Evolutionary conservation across 2,329 filamentous ascomycete genomes (phyloP).

Genomic region (Ceratocystis diversiconidia): DNA sequence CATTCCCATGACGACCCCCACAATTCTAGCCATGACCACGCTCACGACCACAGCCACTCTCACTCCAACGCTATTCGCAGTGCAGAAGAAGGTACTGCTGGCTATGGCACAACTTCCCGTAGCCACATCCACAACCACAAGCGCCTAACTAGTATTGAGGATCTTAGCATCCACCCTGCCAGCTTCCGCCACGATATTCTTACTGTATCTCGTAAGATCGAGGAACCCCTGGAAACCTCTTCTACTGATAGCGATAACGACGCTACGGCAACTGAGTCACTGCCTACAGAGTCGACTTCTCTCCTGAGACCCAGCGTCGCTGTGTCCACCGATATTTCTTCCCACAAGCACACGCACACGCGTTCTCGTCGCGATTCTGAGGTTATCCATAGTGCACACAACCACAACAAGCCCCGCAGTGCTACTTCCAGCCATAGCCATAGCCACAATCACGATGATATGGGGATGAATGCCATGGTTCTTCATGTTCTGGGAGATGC

Average conservation of each 20-base stretch:
- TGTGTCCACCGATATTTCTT: slow-evolving; percentile 21
- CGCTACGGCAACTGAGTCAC: slow-evolving; percentile 20
- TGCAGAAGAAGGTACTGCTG: slow-evolving; percentile 35
- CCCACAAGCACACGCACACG: slow-evolving; percentile 15
- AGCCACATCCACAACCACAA: slow-evolving; percentile 28
- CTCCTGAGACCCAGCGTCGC: slow-evolving; percentile 32
- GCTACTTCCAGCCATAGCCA: slow-evolving; percentile 43
- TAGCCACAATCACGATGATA: slow-evolving; percentile 68
- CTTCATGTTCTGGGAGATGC: slow-evolving; percentile 69
- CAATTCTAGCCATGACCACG: slow-evolving; percentile 27
- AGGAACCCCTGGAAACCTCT: slow-evolving; percentile 25
- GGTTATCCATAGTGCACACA: slow-evolving; percentile 54
- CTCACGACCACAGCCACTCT: slow-evolving; percentile 16
- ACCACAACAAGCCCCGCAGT: slow-evolving; percentile 63
- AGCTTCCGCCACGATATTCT: slow-evolving; percentile 90
- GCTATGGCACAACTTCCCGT: slow-evolving; percentile 25
- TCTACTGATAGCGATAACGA: slow-evolving; percentile 33
- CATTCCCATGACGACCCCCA: slow-evolving; percentile 33
- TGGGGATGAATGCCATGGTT: slow-evolving; percentile 87
- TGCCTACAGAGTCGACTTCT: slow-evolving; percentile 33
- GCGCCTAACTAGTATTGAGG: slow-evolving; percentile 51
- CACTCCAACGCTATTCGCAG: slow-evolving; percentile 24
- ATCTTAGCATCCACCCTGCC: slow-evolving; percentile 76
- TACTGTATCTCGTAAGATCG: slow-evolving; percentile 39
- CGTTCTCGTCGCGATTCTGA: slow-evolving; percentile 33